Evolutionary conservation across 108 stramenopile genomes (phyloP), one percentile per base, ranked within the genome.

Genomic region (Cyclotella choctawhatcheeana): DNA sequence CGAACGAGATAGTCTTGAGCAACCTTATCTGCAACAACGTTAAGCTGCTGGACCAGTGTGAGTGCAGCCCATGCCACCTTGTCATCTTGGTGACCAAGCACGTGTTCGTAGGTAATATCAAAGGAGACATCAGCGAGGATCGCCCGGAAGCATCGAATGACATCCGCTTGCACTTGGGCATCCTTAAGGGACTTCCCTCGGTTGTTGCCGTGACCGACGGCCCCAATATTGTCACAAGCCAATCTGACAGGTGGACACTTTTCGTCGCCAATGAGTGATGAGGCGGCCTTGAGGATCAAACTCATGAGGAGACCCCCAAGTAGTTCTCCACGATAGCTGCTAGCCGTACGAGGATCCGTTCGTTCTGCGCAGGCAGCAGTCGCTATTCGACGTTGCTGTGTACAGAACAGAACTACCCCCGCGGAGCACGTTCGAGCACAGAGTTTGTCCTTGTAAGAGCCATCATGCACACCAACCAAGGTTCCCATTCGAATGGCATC

Each of bases 141-240:
- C 1, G 5, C 21, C 0, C 30, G 51, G 33, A 67, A 24, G 13
- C 12, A 16, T 25, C 5, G 43, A 17, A 54, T 18, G 0, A 67
- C 3, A 47, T 67, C 66, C 5, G 50, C 52, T 26, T 53, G 52
- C 3, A 29, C 16, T 67, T 64, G 62, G 8, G 47, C 45, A 1
- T 67, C 65, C 34, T 17, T 14, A 1, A 67, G 33, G 2, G 51
- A 29, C 8, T 43, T 50, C 18, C 3, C 1, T 2, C 7, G 8
- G 2, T 32, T 6, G 17, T 51, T 52, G 1, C 32, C 51, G 32
- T 67, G 65, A 1, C 3, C 7, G 2, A 67, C 21, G 0, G 53
- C 65, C 0, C 65, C 65, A 0, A 35, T 51, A 25, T 64, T 64
- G 62, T 64, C 62, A 27, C 62, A 64, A 6, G 32, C 34, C 12